Evolutionary conservation across 306 rosid species (phyloP).

Genomic region (peach (Prunus persica)): DNA sequence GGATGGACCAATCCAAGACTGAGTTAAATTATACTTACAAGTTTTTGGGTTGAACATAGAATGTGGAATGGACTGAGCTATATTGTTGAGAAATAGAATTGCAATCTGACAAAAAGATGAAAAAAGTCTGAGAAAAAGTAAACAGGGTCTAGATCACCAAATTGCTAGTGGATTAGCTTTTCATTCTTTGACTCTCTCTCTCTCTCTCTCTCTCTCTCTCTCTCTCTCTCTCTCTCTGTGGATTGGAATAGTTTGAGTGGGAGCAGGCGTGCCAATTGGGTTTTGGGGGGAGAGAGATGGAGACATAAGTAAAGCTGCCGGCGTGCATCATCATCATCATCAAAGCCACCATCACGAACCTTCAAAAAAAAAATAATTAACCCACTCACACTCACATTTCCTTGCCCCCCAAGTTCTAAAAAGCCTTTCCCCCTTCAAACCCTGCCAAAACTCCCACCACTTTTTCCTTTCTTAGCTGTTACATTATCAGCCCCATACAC

Average conservation of each 20-base stretch:
- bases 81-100: conserved; percentile 45
- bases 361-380: conserved; percentile 16
- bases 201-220: background rate
- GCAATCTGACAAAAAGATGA: conserved; percentile 69
- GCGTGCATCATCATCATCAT: conserved; percentile 79
- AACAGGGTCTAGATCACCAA: conserved; percentile 47
- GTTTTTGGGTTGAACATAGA: conserved; percentile 15
- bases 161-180: conserved; percentile 78
- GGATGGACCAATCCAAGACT: background rate
- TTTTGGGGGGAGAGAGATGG: conserved; percentile 33
- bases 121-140: conserved; percentile 58
- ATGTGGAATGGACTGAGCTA: conserved; percentile 33
- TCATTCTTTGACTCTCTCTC: conserved; percentile 15
- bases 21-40: background rate
- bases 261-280: conserved; percentile 87
- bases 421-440: conserved; percentile 36
- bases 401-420: conserved; percentile 54
- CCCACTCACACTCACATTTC: conserved; percentile 40
- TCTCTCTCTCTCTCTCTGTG: background rate
- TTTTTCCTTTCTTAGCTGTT: conserved; percentile 35
- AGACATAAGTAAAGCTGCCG: conserved; percentile 75
- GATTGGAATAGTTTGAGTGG: conserved; percentile 49
- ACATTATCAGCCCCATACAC: conserved; percentile 12
- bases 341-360: conserved; percentile 59
- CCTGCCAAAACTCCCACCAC: conserved; percentile 58